Base-by-base conservation (phyloP, 306 rosid species). In the Acacia melanoxylon region DNA sequence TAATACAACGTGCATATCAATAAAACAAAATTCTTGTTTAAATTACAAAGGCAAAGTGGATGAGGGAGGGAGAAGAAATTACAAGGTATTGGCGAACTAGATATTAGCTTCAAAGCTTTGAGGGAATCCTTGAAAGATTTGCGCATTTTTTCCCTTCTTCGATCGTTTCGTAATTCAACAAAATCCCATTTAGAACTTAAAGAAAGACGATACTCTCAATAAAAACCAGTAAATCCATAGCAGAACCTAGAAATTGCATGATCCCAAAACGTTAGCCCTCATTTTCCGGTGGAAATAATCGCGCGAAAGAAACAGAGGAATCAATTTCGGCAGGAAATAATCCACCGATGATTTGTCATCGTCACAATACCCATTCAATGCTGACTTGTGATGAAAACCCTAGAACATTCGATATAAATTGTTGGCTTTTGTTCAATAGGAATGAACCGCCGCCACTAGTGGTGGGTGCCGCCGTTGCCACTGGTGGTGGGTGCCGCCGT, bases 121-220 rank as follows among this genome's bases (percentile, higher is more conserved):
- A 91, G 91, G 8, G 95, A 91, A 83, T 91, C 92, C 87, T 91
- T 91, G 82, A 91, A 91, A 81, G 91, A 86, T 84, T 89, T 91
- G 7, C 88, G 91, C 95, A 91, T 89, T 77, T 79, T 83, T 42
- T 1, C 37, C 56, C 48, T n/a, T 22, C 37, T 8, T 40, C 42
- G 61, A 37, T 81, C 69, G 44, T 68, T 58, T 83, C 73, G 54
- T 68, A 35, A 73, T 33, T 51, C 78, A 67, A 29, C 29, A 68
- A 17, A 45, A 29, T 45, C 54, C 80, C 79, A 35, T 61, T 48
- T 41, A 73, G 62, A 49, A 52, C 62, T 51, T 29, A 44, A 15
- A 44, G 15, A 40, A 52, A 73, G 35, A 73, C 25, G 24, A 72
- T 37, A 61, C 40, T 78, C 56, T 44, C 37, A 49, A 27, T 7